Evolutionary conservation across 2,329 filamentous ascomycete species (phyloP).

Genomic region (Xylariaceae sp.): DNA sequence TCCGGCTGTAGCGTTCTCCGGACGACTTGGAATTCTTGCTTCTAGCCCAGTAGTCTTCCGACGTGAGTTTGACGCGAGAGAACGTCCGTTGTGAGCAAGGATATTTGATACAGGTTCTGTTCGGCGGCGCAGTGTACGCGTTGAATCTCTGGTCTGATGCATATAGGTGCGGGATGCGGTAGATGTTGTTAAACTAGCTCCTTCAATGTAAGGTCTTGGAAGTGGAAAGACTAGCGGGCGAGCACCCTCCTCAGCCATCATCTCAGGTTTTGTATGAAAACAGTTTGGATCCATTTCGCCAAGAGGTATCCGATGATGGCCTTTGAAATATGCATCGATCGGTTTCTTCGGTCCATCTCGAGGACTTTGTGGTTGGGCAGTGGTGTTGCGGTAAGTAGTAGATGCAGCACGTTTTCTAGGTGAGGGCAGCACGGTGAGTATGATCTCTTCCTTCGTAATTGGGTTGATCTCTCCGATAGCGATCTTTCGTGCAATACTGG

Average conservation of each 20-base stretch:
- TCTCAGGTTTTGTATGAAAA: conserved; percentile 58
- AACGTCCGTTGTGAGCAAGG: conserved; percentile 40
- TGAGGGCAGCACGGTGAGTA: conserved; percentile 49
- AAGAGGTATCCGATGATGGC: conserved; percentile 58
- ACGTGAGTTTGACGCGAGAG: conserved; percentile 36
- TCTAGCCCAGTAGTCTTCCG: conserved; percentile 32
- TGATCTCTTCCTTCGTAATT: conserved; percentile 76
- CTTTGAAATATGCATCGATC: conserved; percentile 61
- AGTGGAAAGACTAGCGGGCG: conserved; percentile 64
- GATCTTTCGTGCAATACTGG: conserved; percentile 73
- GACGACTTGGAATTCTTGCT: conserved; percentile 10
- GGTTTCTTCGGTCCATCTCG: conserved; percentile 50
- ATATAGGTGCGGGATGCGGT: conserved; percentile 39
- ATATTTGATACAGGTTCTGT: conserved; percentile 59
- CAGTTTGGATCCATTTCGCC: conserved; percentile 69
- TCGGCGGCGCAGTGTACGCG: conserved; percentile 53
- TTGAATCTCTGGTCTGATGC: conserved; percentile 39
- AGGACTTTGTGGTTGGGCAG: conserved; percentile 28
- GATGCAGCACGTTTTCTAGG: conserved; percentile 47
- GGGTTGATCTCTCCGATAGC: conserved; percentile 85
- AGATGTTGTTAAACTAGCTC: conserved; percentile 30
- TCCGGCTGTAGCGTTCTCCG: conserved; percentile 20
- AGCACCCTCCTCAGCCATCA: conserved; percentile 55
- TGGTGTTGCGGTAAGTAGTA: conserved; percentile 27
- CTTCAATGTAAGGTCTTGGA: conserved; percentile 61